Conservation (phyloP, 2,329 filamentous ascomycete species). For the Cladosporium sp. region DNA sequence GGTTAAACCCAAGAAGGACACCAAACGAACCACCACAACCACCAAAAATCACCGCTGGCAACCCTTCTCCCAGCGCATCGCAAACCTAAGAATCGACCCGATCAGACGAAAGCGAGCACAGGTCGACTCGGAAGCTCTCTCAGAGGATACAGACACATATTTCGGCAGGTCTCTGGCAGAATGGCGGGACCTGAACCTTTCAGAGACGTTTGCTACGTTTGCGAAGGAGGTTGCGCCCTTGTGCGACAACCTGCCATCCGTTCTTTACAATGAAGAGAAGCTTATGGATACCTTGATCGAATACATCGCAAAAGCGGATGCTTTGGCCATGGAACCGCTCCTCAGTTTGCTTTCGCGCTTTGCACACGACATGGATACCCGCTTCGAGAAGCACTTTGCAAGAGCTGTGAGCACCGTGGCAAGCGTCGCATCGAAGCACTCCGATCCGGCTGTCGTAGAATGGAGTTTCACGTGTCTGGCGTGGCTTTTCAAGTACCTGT, state of each 20-base stretch:
- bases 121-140: slow-evolving; percentile 69
- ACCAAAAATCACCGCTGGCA: slow-evolving; percentile 87
- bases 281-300: slow-evolving; percentile 76
- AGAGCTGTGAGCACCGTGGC: slow-evolving; percentile 73
- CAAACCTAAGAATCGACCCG: slow-evolving; percentile 90
- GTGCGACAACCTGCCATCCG: slow-evolving; percentile 86
- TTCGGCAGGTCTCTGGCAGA: slow-evolving; percentile 78
- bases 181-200: slow-evolving; percentile 91
- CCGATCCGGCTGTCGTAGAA: slow-evolving; percentile 80
- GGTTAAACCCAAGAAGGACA: slow-evolving; percentile 62
- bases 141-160: slow-evolving; percentile 80
- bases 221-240: slow-evolving; percentile 71
- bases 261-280: slow-evolving; percentile 83
- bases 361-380: slow-evolving; percentile 84
- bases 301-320: slow-evolving; percentile 76
- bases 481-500: slow-evolving; percentile 97
- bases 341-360: slow-evolving; percentile 88
- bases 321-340: slow-evolving; percentile 79
- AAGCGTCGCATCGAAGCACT: slow-evolving; percentile 72
- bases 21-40: slow-evolving; percentile 65
- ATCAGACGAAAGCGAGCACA: slow-evolving; percentile 74
- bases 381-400: slow-evolving; percentile 87
- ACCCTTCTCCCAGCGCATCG: slow-evolving; percentile 84
- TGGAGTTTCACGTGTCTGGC: slow-evolving; percentile 95
- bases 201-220: slow-evolving; percentile 76